Conservation (phyloP, 305 asterid species). For the Solanum hybrid region DNA sequence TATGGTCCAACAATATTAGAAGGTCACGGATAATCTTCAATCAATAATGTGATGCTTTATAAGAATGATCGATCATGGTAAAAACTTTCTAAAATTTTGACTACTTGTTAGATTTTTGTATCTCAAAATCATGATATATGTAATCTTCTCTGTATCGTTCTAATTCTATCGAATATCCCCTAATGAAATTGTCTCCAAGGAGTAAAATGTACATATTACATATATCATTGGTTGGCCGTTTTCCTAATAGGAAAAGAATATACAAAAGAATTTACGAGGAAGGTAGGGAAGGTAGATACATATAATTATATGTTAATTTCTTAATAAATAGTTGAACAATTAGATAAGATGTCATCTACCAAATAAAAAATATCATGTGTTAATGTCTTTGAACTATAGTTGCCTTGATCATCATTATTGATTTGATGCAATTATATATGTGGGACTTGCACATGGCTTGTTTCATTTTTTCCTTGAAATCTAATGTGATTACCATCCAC, state of each 20-base stretch:
- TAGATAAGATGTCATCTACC: background rate
- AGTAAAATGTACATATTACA: background rate
- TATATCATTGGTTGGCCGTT: background rate
- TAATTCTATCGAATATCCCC: background rate
- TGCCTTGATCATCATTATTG: constrained; percentile 15
- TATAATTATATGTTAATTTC: background rate
- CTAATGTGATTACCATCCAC: background rate
- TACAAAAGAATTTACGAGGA: constrained; percentile 10
- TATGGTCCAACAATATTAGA: background rate
- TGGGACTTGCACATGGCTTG: constrained; percentile 23
- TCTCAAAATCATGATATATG: background rate
- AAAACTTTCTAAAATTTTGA: too few relatives aligned
- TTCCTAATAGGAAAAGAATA: background rate
- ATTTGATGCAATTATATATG: constrained; percentile 8
- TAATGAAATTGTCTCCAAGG: too few relatives aligned
- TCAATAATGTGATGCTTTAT: background rate
- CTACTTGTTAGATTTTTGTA: background rate
- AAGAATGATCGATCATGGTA: background rate
- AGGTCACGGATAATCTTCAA: background rate
- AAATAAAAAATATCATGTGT: constrained; percentile 11
- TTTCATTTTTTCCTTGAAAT: constrained; percentile 5
- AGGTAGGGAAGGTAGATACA: background rate
- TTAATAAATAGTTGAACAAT: background rate
- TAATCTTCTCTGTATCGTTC: background rate
- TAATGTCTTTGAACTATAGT: background rate